Conservation (phyloP, 2,329 filamentous ascomycete genomes). For the Aotearoamyces nothofagi region DNA sequence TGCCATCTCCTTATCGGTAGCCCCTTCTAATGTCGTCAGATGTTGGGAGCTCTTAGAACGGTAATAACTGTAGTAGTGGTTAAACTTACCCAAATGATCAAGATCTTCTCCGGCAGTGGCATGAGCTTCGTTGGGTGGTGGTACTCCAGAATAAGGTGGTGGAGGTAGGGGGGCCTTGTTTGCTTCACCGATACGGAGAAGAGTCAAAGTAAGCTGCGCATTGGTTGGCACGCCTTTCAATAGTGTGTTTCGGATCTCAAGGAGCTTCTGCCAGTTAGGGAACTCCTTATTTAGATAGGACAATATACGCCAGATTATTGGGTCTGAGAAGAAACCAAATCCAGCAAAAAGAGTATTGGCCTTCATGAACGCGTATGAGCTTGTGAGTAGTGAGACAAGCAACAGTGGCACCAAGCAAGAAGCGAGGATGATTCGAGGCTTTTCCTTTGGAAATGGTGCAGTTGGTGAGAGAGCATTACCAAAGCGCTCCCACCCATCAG, state of each 20-base stretch:
- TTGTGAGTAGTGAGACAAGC: constrained; percentile 34
- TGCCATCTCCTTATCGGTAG: constrained; percentile 14
- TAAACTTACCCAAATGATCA: constrained; percentile 29
- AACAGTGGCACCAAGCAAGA: constrained; percentile 34
- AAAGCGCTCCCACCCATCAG: constrained; percentile 48
- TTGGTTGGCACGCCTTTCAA: constrained; percentile 77
- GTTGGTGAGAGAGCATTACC: constrained; percentile 49
- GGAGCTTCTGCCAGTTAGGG: constrained; percentile 60
- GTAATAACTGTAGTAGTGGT: too few species aligned
- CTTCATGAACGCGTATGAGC: constrained; percentile 48
- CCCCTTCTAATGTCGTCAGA: constrained; percentile 7
- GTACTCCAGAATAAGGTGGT: constrained; percentile 29
- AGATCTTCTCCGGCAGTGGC: constrained; percentile 33
- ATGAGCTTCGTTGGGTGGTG: constrained; percentile 24
- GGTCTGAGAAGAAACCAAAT: constrained; percentile 68
- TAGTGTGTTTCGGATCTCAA: constrained; percentile 61
- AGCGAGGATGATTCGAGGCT: constrained; percentile 38
- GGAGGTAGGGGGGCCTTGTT: constrained; percentile 65
- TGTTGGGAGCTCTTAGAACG: not conserved
- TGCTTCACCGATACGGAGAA: constrained; percentile 67
- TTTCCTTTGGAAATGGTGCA: constrained; percentile 39
- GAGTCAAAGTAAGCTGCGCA: constrained; percentile 66
- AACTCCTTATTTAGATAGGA: constrained; percentile 42
- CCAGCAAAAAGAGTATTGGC: constrained; percentile 51
- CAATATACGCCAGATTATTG: constrained; percentile 46